Evolutionary conservation across 208 protist species (phyloP).

Genomic region (Trichomonas tenax): DNA sequence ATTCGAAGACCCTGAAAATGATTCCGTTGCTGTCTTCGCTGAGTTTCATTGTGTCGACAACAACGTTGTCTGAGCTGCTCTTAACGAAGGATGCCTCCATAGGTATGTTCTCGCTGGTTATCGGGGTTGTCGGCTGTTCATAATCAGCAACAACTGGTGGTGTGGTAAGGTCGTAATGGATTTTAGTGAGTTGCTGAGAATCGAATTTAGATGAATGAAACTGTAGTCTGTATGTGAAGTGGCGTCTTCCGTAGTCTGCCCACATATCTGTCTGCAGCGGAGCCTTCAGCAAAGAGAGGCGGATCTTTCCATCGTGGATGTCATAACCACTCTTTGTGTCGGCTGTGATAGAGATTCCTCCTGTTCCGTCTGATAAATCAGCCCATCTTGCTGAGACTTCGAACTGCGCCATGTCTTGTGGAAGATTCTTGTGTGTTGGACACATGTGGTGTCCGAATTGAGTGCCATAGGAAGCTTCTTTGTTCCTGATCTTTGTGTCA

Average conservation of each 20-base stretch:
- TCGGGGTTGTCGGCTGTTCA: neutral
- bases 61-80: neutral
- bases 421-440: neutral
- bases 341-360: neutral
- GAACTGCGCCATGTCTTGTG: neutral
- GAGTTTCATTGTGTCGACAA: neutral
- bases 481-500: neutral
- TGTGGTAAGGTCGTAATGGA: neutral
- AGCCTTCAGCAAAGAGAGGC: neutral
- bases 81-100: neutral
- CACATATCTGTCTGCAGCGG: constrained; percentile 3
- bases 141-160: neutral
- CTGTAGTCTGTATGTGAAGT: neutral
- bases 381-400: neutral
- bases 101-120: neutral
- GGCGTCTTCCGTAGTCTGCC: neutral
- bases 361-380: neutral
- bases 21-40: neutral
- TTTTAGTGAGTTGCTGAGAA: neutral
- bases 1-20: neutral
- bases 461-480: neutral
- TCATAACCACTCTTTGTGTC: neutral
- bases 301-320: neutral
- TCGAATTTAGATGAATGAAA: neutral
- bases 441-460: neutral